Evolutionary conservation across 2,329 filamentous ascomycete species (phyloP).

Genomic region (Daldinia sp.): DNA sequence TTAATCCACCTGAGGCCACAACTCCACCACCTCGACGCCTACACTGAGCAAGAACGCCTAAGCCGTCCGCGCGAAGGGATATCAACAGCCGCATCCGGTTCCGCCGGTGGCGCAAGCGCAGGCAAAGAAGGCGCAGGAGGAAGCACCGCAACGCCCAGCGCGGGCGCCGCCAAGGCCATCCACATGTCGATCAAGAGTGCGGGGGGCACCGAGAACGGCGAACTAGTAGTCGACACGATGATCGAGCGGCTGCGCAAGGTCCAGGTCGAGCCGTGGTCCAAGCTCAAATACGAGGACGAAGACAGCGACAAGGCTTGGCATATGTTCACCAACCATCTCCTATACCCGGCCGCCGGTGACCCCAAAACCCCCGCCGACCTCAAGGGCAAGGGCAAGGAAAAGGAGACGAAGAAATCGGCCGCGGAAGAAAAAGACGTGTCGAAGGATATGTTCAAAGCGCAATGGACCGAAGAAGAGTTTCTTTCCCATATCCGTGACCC

Average conservation of each 20-base stretch:
- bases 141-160: constrained; percentile 52
- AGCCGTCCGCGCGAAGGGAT: constrained; percentile 51
- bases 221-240: constrained; percentile 74
- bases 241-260: constrained; percentile 78
- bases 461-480: constrained; percentile 46
- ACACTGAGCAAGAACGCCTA: constrained; percentile 73
- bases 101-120: constrained; percentile 36
- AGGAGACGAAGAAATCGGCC: constrained; percentile 21
- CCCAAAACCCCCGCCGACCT: constrained; percentile 9
- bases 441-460: constrained; percentile 35
- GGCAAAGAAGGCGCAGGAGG: constrained; percentile 20
- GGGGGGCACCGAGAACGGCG: constrained; percentile 68
- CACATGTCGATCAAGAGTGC: constrained; percentile 87
- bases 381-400: constrained; percentile 42
- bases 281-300: constrained; percentile 82
- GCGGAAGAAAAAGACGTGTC: constrained; percentile 4
- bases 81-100: constrained; percentile 28
- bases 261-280: constrained; percentile 83
- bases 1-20: constrained; percentile 91
- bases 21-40: constrained; percentile 90
- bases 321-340: constrained; percentile 77
- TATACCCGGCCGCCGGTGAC: constrained; percentile 51
- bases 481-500: constrained; percentile 27
- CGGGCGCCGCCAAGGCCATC: constrained; percentile 66
- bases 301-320: constrained; percentile 79